A percentile compares a stretch with the other conserved stretches of the same genome.
Conservation (phyloP, 192 early-diverging fungal genomes). For the Umbelopsis ramanniana region DNA sequence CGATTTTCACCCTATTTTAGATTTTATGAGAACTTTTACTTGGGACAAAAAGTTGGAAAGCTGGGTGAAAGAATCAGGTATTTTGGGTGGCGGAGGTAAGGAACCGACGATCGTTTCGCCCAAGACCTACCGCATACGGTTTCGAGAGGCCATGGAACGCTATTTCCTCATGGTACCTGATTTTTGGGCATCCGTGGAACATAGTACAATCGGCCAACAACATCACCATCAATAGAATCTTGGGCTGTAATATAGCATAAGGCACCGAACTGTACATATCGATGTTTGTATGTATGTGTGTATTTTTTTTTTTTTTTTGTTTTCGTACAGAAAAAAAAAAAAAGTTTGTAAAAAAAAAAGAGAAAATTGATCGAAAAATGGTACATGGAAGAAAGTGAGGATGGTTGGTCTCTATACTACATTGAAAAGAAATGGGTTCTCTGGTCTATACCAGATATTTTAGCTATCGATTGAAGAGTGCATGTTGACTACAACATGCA, state of each 20-base stretch:
- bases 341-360: neutral
- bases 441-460: neutral
- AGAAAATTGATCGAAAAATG: neutral
- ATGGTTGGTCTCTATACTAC: slow-evolving; percentile 5
- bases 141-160: slow-evolving; percentile 91
- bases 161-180: slow-evolving; percentile 88
- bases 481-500: slow-evolving; percentile 35
- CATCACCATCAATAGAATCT: slow-evolving; percentile 15
- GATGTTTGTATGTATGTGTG: neutral
- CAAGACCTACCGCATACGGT: slow-evolving; percentile 90
- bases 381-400: slow-evolving; percentile 14
- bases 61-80: slow-evolving; percentile 95
- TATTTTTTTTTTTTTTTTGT: neutral
- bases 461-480: slow-evolving; percentile 17
- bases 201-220: slow-evolving; percentile 1
- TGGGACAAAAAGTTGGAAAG: slow-evolving; percentile 99
- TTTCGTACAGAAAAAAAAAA: no score
- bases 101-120: slow-evolving; percentile 98
- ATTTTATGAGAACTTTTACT: slow-evolving; percentile 97
- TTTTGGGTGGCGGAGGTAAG: slow-evolving; percentile 87
- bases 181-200: slow-evolving; percentile 43
- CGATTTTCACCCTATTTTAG: slow-evolving; percentile 34
- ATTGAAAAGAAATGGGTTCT: neutral
- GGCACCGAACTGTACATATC: neutral
- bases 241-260: neutral